Percentiles rank a stretch among this genome's conserved stretches.
Evolutionary conservation across 192 early-diverging fungal genomes (phyloP).

Genomic region (Cetraspora pellucida): DNA sequence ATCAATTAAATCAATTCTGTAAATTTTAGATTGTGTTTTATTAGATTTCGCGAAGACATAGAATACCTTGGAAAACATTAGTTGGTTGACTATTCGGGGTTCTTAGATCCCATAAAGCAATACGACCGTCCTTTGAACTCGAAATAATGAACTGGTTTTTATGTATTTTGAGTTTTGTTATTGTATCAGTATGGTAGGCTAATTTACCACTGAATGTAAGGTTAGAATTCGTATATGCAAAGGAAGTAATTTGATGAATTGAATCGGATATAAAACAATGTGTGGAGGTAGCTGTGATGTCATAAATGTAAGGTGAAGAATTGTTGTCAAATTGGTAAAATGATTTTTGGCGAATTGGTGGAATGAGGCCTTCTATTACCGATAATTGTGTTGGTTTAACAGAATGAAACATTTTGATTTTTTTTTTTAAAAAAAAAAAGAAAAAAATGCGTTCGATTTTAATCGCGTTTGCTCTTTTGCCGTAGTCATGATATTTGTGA

Average conservation of each 20-base stretch:
- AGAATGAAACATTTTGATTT: too few species aligned
- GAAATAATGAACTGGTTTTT: constrained; percentile 60
- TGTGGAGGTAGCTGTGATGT: constrained; percentile 49
- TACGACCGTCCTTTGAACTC: constrained; percentile 62
- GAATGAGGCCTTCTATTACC: too few species aligned
- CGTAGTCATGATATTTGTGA: too few species aligned
- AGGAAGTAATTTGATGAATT: constrained; percentile 65
- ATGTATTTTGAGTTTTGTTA: constrained; percentile 64
- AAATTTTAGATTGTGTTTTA: background rate
- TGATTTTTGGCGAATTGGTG: too few species aligned
- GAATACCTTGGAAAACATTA: constrained; percentile 60
- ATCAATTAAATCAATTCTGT: background rate
- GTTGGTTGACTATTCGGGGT: constrained; percentile 47
- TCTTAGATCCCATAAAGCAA: constrained; percentile 73
- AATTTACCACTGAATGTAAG: constrained; percentile 48
- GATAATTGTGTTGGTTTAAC: too few species aligned
- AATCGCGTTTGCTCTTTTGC: too few species aligned
- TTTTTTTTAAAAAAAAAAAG: too few species aligned
- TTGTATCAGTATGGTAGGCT: constrained; percentile 59
- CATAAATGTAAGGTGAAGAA: constrained; percentile 52
- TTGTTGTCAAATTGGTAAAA: too few species aligned
- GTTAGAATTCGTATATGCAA: constrained; percentile 59
- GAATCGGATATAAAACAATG: constrained; percentile 63
- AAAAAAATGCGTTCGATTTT: too few species aligned
- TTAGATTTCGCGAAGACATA: background rate